Evolutionary conservation across 176 grass and related monocot species (phyloP).

Genomic region (Pontederia paniculata): DNA sequence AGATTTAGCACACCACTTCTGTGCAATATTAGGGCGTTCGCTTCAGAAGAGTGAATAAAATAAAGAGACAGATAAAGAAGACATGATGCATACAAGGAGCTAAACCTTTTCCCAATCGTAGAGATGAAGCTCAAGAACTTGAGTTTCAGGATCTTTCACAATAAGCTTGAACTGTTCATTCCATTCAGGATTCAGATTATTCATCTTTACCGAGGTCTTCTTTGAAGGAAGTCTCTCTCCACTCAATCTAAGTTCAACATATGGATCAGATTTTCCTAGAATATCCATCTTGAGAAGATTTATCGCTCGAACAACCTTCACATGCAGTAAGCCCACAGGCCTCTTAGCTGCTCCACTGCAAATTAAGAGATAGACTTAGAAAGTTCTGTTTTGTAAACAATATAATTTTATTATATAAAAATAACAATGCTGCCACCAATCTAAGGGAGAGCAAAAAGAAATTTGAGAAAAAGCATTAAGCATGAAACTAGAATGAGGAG

Average conservation of each 20-base stretch:
- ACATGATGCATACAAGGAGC: slow-evolving; percentile 9
- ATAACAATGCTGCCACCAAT: too few relatives aligned
- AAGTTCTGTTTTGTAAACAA: not conserved
- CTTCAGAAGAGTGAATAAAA: not conserved
- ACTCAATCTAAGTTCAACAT: slow-evolving; percentile 82
- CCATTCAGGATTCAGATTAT: slow-evolving; percentile 87
- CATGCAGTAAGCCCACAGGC: slow-evolving; percentile 75
- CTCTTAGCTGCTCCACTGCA: slow-evolving; percentile 78
- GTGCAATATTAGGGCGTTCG: too few relatives aligned
- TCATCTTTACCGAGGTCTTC: slow-evolving; percentile 92
- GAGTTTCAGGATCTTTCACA: slow-evolving; percentile 86
- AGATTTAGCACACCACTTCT: too few relatives aligned
- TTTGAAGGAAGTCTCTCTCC: slow-evolving; percentile 66
- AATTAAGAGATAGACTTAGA: not conserved
- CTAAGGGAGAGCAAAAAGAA: too few relatives aligned
- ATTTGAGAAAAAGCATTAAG: too few relatives aligned
- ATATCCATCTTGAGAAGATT: slow-evolving; percentile 97
- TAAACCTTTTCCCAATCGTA: slow-evolving; percentile 99
- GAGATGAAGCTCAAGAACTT: slow-evolving; percentile 86
- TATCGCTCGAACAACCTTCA: slow-evolving; percentile 65
- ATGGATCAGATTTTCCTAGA: slow-evolving; percentile 95
- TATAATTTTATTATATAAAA: too few relatives aligned
- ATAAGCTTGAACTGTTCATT: slow-evolving; percentile 85
- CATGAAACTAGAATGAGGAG: too few relatives aligned
- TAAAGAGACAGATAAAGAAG: not conserved